Evolutionary conservation across 805 yeast genomes (phyloP), one percentile per base, ranked within the genome.

Genomic region (Scheffersomyces stipitis): DNA sequence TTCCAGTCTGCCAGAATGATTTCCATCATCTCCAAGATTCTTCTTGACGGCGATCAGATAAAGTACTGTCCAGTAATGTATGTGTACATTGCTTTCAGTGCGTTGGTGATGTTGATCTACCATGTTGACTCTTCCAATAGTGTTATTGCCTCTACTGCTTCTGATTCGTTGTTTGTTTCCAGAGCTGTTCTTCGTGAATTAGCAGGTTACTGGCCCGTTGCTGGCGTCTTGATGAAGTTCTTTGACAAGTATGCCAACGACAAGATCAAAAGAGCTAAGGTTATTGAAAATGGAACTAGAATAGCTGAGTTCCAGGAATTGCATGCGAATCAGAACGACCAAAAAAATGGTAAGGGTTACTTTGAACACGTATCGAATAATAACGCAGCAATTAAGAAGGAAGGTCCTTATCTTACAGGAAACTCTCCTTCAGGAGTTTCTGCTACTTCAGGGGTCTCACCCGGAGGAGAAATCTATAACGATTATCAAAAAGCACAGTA

Each of bases 1-100:
- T 84, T 83, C 67, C 87, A 83, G 57, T 86, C 90, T 1, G 88
- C 93, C 1, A 77, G 86, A 49, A 80, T 83, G 78, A 79, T 85
- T 44, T 74, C 85, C 4, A 68, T 76, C 29, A 80, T 86, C 37
- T 71, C 78, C 18, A 79, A 80, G 33, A 79, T 76, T 39, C 47
- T 85, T 39, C 48, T 70, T 27, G 75, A 71, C 30, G 67, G 71
- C 28, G 69, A 71, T 36, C 76, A 76, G 46, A 54, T 81, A 36
- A 62, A 59, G 36, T 71, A 67, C 45, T 72, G 78, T 40, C 83
- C 86, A 9, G 77, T 81, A n/a, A 66, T 74, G 56, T 72, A 70
- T 48, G 80, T 77, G 22, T 80, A 78, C 51, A 74, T 74, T 26
- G 63, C 74, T 34, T 82, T 79, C 54, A 73, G 81, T 22, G 86